Percentiles rank a stretch among this genome's conserved stretches.
Evolutionary conservation across 2,329 filamentous ascomycete species (phyloP).

Genomic region (Colletotrichum lupini): DNA sequence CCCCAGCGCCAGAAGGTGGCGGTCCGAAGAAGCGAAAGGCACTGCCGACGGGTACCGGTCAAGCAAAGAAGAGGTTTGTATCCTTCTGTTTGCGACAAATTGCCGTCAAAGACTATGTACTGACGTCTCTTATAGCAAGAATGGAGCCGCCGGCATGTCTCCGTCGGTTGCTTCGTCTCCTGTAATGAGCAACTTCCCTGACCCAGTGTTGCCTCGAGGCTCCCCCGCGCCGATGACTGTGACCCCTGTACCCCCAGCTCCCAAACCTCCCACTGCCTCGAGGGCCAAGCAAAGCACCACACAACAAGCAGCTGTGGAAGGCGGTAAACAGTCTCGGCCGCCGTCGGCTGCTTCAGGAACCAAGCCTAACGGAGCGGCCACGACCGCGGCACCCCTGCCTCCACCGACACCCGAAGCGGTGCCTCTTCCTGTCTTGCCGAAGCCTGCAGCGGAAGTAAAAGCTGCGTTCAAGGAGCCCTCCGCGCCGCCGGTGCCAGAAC

Average conservation of each 20-base stretch:
- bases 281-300: constrained; percentile 82
- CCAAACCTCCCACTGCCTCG: constrained; percentile 64
- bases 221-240: constrained; percentile 68
- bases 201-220: constrained; percentile 62
- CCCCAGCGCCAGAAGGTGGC: constrained; percentile 70
- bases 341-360: constrained; percentile 67
- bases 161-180: constrained; percentile 82
- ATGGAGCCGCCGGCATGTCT: constrained; percentile 64
- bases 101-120: not conserved
- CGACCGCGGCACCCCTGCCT: constrained; percentile 22
- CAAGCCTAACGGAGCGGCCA: constrained; percentile 65
- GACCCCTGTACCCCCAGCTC: constrained; percentile 13
- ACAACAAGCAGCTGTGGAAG: constrained; percentile 69
- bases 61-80: constrained; percentile 79
- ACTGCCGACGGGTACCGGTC: constrained; percentile 72
- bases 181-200: constrained; percentile 75
- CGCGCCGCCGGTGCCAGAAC: constrained; percentile 28
- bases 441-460: constrained; percentile 10
- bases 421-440: constrained; percentile 35
- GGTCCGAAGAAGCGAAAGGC: constrained; percentile 79
- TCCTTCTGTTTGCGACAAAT: not conserved
- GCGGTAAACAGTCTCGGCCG: constrained; percentile 61
- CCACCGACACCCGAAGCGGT: constrained; percentile 51
- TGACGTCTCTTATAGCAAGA: constrained; percentile 44
- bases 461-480: constrained; percentile 42